phyloP scores from a whole-genome alignment of 2,329 filamentous ascomycete genomes.

The Colletotrichum noveboracense region DNA sequence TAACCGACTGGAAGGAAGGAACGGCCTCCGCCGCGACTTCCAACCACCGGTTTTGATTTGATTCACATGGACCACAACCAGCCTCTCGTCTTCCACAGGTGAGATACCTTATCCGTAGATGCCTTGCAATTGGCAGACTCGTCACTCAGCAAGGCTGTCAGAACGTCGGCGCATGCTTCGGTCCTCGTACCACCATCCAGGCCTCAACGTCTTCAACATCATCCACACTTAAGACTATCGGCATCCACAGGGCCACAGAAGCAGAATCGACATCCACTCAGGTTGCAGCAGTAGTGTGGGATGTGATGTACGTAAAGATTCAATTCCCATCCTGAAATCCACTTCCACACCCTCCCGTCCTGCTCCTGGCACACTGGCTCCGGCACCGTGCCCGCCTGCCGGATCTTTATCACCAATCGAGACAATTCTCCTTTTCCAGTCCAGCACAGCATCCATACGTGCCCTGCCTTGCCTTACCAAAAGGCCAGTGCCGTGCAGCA shows the following conservation, averaged over 20 bases:
- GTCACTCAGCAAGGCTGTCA: background rate
- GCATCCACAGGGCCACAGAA: background rate
- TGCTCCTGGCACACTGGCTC: background rate
- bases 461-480: background rate
- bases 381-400: slow-evolving; percentile 1
- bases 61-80: background rate
- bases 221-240: background rate
- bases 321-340: background rate
- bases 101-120: background rate
- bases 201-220: background rate
- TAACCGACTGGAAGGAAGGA: background rate
- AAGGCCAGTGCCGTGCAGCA: background rate
- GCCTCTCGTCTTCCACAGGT: background rate
- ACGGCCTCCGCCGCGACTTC: background rate
- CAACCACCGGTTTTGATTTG: background rate
- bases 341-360: background rate
- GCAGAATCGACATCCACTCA: background rate
- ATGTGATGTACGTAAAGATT: background rate
- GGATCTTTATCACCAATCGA: slow-evolving; percentile 14
- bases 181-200: background rate
- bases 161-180: background rate
- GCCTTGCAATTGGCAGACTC: background rate
- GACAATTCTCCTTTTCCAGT: background rate
- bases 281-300: background rate
- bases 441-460: background rate